Base-by-base conservation (phyloP, 352 stramenopile genomes). In the Phytophthora constricta region DNA sequence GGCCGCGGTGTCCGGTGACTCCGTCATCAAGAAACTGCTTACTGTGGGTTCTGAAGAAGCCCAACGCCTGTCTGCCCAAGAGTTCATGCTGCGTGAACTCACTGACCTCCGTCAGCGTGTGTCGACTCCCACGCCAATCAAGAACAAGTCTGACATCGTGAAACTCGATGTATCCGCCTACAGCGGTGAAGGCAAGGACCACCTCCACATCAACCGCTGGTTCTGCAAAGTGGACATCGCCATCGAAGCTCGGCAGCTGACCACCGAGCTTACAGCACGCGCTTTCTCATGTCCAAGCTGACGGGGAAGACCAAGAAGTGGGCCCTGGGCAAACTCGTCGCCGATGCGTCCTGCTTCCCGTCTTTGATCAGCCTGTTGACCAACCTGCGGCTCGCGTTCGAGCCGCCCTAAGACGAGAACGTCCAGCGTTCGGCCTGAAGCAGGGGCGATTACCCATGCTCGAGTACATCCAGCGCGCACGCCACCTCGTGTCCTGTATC, bases 81-180 rank as follows among this genome's bases (percentile, higher is more conserved):
- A 37, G 31, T 37, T 37, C 31, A 37, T 67, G 59, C 17, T n/a
- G 20, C 59, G 59, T 59, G 59, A 67, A 17, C 51, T 67, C 42
- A 27, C 59, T 16, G 28, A 62, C 20, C 43, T 62, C 0, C 61
- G 61, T 68, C 61, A 8, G 46, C 34, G 51, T n/a, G 52, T 1
- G 49, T 20, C 49, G 58, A 60, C 47, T 66, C 61, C 51, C 33
- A 55, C 61, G 45, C 51, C 3, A 2, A 22, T 31, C 27, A 62
- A 54, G 55, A 62, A 61, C 50, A 64, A 65, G 49, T 67, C 31
- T 22, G 45, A 70, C 58, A 59, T 68, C 31, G 53, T 67, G 3
- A 74, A 74, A 26, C 58, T 77, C 58, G 58, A 74, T 51, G 58
- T 77, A 26, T 70, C 64, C 20, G 58, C n/a, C 16, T 77, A 77